Percentiles rank a stretch among this genome's conserved stretches.
phyloP scores from a whole-genome alignment of 2,329 filamentous ascomycete species.

The Fusarium torulosum region DNA sequence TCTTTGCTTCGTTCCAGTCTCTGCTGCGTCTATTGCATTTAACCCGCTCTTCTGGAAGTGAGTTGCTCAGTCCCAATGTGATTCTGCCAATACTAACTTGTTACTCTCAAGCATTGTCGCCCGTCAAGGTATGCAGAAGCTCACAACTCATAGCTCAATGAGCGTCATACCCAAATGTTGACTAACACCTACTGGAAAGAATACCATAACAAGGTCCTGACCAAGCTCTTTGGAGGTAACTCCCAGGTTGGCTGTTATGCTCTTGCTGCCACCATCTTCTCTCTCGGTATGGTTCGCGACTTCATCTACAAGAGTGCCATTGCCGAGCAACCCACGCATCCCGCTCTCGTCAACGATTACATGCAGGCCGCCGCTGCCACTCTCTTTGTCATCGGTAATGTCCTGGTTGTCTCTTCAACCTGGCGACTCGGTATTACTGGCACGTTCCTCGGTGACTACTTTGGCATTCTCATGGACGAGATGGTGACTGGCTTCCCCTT shows the following conservation, averaged over 20 bases:
- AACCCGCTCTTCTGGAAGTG: slow-evolving; percentile 99
- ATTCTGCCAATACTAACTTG: slow-evolving; percentile 50
- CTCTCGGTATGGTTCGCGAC: slow-evolving; percentile 89
- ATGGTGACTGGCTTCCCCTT: slow-evolving; percentile 97
- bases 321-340: slow-evolving; percentile 79
- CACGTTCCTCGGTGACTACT: slow-evolving; percentile 98
- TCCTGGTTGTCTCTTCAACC: slow-evolving; percentile 89
- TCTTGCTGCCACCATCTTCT: slow-evolving; percentile 91
- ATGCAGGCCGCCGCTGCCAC: slow-evolving; percentile 74
- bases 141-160: neutral
- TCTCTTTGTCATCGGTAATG: slow-evolving; percentile 81
- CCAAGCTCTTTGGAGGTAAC: slow-evolving; percentile 85
- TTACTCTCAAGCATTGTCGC: slow-evolving; percentile 76
- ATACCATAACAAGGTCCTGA: slow-evolving; percentile 91
- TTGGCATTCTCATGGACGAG: slow-evolving; percentile 95
- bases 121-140: slow-evolving; percentile 73
- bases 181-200: slow-evolving; percentile 65
- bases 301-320: slow-evolving; percentile 88
- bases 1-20: slow-evolving; percentile 68
- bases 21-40: slow-evolving; percentile 85
- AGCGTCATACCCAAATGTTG: neutral
- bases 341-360: slow-evolving; percentile 72
- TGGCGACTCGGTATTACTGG: slow-evolving; percentile 93
- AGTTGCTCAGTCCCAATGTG: slow-evolving; percentile 55
- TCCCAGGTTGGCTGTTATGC: slow-evolving; percentile 87